A percentile compares a stretch with the other conserved stretches of the same genome.
Conservation (phyloP, 176 grass and related monocot species). For the Poa pratensis region DNA sequence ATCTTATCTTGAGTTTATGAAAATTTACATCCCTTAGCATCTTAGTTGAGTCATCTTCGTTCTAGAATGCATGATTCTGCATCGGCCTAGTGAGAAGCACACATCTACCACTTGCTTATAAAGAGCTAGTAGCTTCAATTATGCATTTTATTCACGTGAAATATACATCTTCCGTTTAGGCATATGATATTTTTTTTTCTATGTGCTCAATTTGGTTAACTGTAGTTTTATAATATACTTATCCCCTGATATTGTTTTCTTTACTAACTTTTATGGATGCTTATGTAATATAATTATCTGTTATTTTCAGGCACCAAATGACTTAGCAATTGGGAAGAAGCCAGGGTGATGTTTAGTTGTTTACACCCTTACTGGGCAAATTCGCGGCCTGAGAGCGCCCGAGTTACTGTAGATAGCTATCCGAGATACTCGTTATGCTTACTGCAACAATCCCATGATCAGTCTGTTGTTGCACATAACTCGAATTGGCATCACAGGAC, state of each 20-base stretch:
- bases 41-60: neutral
- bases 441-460: no score
- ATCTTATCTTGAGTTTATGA: neutral
- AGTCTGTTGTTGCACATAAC: no score
- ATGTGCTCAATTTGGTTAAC: neutral
- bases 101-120: neutral
- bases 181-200: neutral
- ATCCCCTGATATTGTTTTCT: neutral
- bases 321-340: no score
- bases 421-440: no score
- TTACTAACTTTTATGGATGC: neutral
- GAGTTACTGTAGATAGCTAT: no score
- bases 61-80: no score
- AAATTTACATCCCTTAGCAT: neutral
- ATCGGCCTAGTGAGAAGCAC: neutral
- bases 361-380: no score
- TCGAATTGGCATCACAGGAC: no score
- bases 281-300: neutral
- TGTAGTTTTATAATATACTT: neutral
- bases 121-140: neutral
- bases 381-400: no score
- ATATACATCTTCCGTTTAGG: neutral
- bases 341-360: no score
- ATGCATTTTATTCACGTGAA: neutral
- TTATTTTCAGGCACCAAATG: neutral